These are phyloP conservation scores for Stachybotrys chartarum DNA, from an alignment of 2,329 filamentous ascomycete genomes.

Conservation along the genomic window DNA sequence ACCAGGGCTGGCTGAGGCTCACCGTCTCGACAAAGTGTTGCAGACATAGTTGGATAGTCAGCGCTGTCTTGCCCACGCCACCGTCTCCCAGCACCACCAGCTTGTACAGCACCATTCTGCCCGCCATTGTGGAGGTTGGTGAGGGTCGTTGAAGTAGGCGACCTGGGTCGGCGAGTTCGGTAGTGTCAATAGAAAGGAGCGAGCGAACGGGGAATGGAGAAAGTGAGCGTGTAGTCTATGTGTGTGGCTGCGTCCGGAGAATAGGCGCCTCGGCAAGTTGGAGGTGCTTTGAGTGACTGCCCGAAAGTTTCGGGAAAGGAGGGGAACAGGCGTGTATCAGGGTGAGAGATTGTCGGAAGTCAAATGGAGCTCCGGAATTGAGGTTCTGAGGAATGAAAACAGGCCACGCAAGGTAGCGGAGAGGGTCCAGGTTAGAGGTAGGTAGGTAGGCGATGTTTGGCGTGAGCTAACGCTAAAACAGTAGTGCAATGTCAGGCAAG, in stretches of 20 bases:
- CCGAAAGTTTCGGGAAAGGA: not conserved
- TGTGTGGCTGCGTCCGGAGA: not conserved
- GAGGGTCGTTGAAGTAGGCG: not conserved
- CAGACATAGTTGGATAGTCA: slow-evolving; percentile 93
- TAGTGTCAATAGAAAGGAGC: not conserved
- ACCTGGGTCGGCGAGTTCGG: not conserved
- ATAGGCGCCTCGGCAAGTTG: not conserved
- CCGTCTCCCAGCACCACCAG: slow-evolving; percentile 92
- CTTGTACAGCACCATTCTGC: slow-evolving; percentile 94
- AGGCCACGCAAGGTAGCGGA: not conserved
- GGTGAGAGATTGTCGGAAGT: not conserved
- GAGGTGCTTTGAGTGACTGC: not conserved
- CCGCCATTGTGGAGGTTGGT: slow-evolving; percentile 55
- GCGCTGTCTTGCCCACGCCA: slow-evolving; percentile 87
- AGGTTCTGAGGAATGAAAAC: not conserved
- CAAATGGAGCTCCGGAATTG: not conserved
- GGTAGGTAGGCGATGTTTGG: not conserved
- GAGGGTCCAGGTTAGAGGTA: not conserved
- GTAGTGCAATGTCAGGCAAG: not conserved
- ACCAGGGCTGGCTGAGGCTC: slow-evolving; percentile 24
- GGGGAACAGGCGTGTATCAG: too few relatives aligned
- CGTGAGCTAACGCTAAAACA: slow-evolving; percentile 6
- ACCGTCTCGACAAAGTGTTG: slow-evolving; percentile 97
- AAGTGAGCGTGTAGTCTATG: too few relatives aligned
- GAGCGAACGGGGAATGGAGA: not conserved